These are phyloP conservation scores for Neopestalotiopsis rosae DNA, from an alignment of 2,329 filamentous ascomycete species.

Conservation along the genomic window DNA sequence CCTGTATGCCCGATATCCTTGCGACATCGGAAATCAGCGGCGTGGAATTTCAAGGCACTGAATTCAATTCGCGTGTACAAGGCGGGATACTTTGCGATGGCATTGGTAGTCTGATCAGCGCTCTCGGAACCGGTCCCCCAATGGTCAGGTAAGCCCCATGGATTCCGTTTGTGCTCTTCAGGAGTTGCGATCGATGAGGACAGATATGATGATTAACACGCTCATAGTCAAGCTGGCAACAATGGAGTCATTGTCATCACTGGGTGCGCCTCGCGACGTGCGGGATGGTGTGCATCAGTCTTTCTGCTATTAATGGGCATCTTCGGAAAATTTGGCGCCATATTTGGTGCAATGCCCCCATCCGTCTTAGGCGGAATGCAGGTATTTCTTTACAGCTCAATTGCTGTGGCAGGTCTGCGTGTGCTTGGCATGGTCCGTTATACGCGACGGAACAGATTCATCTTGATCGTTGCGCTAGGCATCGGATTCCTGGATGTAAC, in stretches of 20 bases:
- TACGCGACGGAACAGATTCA: constrained; percentile 70
- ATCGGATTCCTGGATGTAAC: constrained; percentile 59
- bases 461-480: constrained; percentile 65
- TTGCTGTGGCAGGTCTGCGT: constrained; percentile 69
- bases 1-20: constrained; percentile 63
- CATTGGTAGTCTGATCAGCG: constrained; percentile 66
- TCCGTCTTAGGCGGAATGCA: constrained; percentile 53
- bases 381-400: constrained; percentile 71
- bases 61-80: constrained; percentile 73
- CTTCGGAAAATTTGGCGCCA: constrained; percentile 73
- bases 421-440: constrained; percentile 69
- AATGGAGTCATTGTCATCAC: constrained; percentile 73
- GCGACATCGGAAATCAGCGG: constrained; percentile 53
- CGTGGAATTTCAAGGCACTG: constrained; percentile 63
- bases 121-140: constrained; percentile 69
- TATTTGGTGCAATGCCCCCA: constrained; percentile 68
- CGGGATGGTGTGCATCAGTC: constrained; percentile 69
- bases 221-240: constrained; percentile 66
- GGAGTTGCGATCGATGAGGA: background rate
- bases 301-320: constrained; percentile 73
- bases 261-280: constrained; percentile 70
- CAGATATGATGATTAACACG: background rate
- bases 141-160: constrained; percentile 51
- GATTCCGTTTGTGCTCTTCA: background rate
- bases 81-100: constrained; percentile 72